A percentile compares a stretch with the other conserved stretches of the same genome.
These are phyloP conservation scores for Mucor piriformis DNA, from an alignment of 371 early-diverging fungal species.

Conservation along the genomic window DNA sequence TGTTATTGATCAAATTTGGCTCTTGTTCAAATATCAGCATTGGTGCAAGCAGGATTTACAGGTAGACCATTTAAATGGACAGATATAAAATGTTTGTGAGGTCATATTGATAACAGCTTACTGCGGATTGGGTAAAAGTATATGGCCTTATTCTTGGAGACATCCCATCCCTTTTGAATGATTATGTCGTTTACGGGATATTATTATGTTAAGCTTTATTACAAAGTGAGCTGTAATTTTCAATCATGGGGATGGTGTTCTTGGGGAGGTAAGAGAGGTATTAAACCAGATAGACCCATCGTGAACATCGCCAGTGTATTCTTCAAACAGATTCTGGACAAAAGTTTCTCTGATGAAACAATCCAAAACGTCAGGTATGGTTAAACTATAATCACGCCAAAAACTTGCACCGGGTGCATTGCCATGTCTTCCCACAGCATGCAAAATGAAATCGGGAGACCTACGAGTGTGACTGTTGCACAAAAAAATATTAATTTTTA, in stretches of 20 bases:
- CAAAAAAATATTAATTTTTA: background rate
- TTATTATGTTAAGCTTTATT: no score
- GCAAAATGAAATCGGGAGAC: conserved; percentile 45
- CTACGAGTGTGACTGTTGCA: conserved; percentile 34
- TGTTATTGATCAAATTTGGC: no score
- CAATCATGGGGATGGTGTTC: background rate
- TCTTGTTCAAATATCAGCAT: no score
- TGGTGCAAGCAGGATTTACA: no score
- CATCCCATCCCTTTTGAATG: no score
- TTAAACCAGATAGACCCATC: conserved; percentile 24
- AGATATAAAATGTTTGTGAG: no score
- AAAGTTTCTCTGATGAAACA: conserved; percentile 53
- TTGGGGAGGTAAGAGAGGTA: background rate
- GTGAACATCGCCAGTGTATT: conserved; percentile 15
- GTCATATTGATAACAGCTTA: no score
- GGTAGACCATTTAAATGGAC: no score
- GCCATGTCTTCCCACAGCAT: conserved; percentile 46
- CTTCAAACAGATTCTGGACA: conserved; percentile 41
- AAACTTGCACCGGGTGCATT: conserved; percentile 42
- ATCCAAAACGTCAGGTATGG: conserved; percentile 35
- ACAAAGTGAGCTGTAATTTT: no score
- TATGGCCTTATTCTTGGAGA: no score
- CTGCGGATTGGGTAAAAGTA: no score
- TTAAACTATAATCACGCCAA: conserved; percentile 50
- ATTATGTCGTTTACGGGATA: no score